Base-by-base conservation (phyloP, 2,329 filamentous ascomycete species). In the Paecilomyces formosus region DNA sequence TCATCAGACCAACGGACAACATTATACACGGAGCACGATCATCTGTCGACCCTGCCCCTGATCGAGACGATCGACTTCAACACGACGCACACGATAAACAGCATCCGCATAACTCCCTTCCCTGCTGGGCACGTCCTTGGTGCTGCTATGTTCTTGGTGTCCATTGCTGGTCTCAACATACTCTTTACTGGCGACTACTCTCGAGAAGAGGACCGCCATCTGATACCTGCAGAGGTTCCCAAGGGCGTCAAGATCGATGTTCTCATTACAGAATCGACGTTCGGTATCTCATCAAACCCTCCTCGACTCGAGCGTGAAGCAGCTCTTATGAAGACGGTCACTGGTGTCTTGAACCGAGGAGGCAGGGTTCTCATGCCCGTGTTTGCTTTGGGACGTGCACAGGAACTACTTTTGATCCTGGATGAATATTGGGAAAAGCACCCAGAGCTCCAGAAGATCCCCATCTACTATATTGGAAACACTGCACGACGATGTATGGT, bases 1-100 rank as follows among this genome's bases (percentile, higher is more conserved):
- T 84, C 82, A 5, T 84, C 84, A 2, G 83, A 86, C 66, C 83
- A 85, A 62, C 80, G 83, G 63, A 83, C 84, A 24, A 81, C 84
- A 49, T 85, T 97, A 53, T 99, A 97, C 73, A 97, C 91, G 1
- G 94, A 99, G 76, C 88, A 93, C 66, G 94, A 99, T 70, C 92
- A 97, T 74, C 82, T 96, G 28, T 92, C 91, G 62, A 97, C 93
- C 0, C 93, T 97, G 60, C 89, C 92, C 11, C 85, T 89, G 74
- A 99, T 99, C 68, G 93, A 99, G 74, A 93, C 94, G 12, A 97
- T 99, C 69, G 93, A 97, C 73, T 99, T 97, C 76, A 90, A 97
- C 74, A 97, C 94, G 6, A 99, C 94, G 6, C 93, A 99, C 69
- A 97, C 92, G 8, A 93, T 97, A 63, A 94, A 93, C 33, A 96